Percentiles rank a stretch among this genome's conserved stretches.
Conservation (phyloP, 176 grass and related monocot species). For the Puccinellia tenuiflora region DNA sequence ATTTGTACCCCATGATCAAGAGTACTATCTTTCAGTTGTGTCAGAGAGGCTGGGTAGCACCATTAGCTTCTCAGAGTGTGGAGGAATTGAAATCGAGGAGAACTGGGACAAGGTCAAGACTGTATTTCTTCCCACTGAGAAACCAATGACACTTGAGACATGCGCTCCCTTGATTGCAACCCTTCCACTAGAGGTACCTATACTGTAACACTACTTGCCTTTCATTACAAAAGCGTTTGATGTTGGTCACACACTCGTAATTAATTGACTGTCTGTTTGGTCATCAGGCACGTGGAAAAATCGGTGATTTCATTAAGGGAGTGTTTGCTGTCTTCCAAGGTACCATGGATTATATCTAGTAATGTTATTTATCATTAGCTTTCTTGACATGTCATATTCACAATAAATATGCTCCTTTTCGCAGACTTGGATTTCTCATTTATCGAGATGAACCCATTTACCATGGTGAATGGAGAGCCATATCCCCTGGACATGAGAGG, state of each 20-base stretch:
- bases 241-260: not conserved
- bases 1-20: constrained; percentile 81
- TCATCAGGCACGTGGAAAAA: constrained; percentile 66
- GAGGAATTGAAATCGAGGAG: constrained; percentile 91
- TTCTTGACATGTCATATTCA: not conserved
- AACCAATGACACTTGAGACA: constrained; percentile 54
- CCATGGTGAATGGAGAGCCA: constrained; percentile 77
- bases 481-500: constrained; percentile 92
- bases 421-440: constrained; percentile 93
- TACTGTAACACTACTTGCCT: not conserved
- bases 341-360: constrained; percentile 17
- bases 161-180: constrained; percentile 83
- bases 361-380: not conserved
- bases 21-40: constrained; percentile 81
- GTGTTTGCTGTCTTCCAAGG: constrained; percentile 94
- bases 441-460: constrained; percentile 96
- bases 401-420: not conserved
- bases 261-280: not conserved
- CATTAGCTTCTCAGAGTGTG: constrained; percentile 93
- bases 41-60: constrained; percentile 81
- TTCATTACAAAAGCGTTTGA: not conserved
- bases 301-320: constrained; percentile 78
- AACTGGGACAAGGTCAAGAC: constrained; percentile 99
- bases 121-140: constrained; percentile 70
- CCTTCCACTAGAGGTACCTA: constrained; percentile 76